Evolutionary conservation across 345 rosid genomes (phyloP).

Genomic region (Eucalyptus camaldulensis): DNA sequence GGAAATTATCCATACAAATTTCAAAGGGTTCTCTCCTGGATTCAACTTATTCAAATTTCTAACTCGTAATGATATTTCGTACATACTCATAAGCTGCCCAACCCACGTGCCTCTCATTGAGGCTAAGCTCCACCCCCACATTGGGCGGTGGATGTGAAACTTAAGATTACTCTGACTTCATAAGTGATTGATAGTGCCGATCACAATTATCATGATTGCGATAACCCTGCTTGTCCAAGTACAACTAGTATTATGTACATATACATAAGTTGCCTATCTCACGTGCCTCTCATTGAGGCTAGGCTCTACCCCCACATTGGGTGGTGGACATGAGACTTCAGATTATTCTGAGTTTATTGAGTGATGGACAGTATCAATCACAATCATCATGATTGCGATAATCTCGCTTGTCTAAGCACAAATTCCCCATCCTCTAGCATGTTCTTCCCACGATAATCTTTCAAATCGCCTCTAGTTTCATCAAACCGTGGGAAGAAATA

Average conservation of each 20-base stretch:
- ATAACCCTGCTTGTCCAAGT: too few relatives aligned
- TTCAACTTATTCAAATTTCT: not conserved
- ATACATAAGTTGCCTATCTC: too few relatives aligned
- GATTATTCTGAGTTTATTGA: too few relatives aligned
- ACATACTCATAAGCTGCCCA: not conserved
- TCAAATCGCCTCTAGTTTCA: not conserved
- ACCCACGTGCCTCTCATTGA: not conserved
- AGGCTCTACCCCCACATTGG: too few relatives aligned
- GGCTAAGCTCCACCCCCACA: not conserved
- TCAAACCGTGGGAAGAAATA: not conserved
- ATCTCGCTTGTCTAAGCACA: not conserved
- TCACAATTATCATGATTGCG: too few relatives aligned
- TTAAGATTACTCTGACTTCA: not conserved
- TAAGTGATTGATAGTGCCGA: accelerated
- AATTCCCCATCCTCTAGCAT: not conserved
- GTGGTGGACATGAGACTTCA: too few relatives aligned
- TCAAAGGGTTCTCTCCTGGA: not conserved
- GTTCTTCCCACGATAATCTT: not conserved
- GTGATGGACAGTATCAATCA: too few relatives aligned
- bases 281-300: too few relatives aligned
- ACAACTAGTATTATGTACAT: too few relatives aligned
- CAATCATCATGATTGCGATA: too few relatives aligned
- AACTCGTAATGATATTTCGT: not conserved
- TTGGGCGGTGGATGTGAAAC: not conserved
- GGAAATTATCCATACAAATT: not conserved